phyloP scores from a whole-genome alignment of 495 filamentous ascomycete genomes.

The Usnea hakonensis region DNA sequence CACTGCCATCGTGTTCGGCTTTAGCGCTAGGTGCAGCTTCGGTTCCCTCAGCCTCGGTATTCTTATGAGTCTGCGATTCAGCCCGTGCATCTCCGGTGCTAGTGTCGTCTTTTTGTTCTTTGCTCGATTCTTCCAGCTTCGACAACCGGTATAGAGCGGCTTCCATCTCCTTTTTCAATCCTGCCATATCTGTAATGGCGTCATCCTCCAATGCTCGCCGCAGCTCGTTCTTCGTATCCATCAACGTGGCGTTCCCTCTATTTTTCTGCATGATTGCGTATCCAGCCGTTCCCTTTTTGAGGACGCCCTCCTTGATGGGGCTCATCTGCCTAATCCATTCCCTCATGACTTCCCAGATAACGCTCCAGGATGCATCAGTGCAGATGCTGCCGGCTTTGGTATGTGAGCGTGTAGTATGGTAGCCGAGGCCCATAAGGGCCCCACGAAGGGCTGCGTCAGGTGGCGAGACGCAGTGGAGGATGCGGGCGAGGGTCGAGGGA shows the following conservation, averaged over 20 bases:
- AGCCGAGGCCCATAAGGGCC: conserved; percentile 71
- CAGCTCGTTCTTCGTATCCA: conserved; percentile 32
- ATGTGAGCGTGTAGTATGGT: conserved; percentile 73
- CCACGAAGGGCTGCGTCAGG: conserved; percentile 65
- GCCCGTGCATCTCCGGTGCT: conserved; percentile 4
- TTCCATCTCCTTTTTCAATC: conserved; percentile 39
- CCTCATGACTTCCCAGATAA: conserved; percentile 89
- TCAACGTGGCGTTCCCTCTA: conserved; percentile 20
- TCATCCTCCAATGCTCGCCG: conserved; percentile 30
- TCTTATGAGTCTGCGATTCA: conserved; percentile 13
- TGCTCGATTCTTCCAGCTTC: conserved; percentile 18
- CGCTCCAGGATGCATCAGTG: conserved; percentile 81
- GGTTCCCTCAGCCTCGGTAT: conserved; percentile 25
- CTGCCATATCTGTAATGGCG: conserved; percentile 27
- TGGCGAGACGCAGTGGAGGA: conserved; percentile 69
- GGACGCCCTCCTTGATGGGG: conserved; percentile 59
- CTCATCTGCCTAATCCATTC: conserved; percentile 76
- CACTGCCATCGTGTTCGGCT: conserved; percentile 13
- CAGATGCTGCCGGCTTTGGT: conserved; percentile 80
- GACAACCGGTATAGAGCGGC: conserved; percentile 39
- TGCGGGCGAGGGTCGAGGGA: conserved; percentile 60
- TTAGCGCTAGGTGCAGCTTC: background rate
- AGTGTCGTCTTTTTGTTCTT: background rate
- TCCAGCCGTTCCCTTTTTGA: conserved; percentile 62
- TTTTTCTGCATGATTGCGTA: conserved; percentile 54